A percentile compares a stretch with the other conserved stretches of the same genome.
Conservation (phyloP, 495 filamentous ascomycete genomes). For the Lasiosphaeria miniovina region DNA sequence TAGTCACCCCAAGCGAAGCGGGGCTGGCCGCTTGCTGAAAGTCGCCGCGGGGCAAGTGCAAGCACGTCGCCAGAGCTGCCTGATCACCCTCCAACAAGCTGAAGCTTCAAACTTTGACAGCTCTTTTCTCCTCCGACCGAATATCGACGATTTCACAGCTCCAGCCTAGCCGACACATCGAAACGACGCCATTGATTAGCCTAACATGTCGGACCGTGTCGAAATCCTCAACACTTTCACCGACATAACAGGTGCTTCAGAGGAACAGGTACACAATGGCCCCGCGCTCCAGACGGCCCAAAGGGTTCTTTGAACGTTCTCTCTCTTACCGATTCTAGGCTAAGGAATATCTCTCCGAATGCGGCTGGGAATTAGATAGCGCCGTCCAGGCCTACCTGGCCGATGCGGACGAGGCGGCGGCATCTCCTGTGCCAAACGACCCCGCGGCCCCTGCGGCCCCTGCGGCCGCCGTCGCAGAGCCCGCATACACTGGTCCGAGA, state of each 20-base stretch:
- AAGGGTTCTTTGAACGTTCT: no score
- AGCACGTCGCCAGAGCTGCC: conserved; percentile 23
- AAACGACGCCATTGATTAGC: not conserved
- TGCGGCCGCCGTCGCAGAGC: conserved; percentile 24
- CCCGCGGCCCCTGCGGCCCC: conserved; percentile 14
- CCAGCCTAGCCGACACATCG: not conserved
- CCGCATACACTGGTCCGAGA: conserved; percentile 51
- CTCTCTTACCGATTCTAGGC: no score
- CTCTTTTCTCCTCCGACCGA: not conserved
- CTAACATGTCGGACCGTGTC: conserved; percentile 58
- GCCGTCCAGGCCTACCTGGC: no score
- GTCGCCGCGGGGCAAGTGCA: conserved; percentile 6
- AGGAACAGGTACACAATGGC: conserved; percentile 56
- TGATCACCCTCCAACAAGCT: conserved; percentile 10
- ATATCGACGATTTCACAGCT: not conserved
- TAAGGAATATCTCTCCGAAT: no score
- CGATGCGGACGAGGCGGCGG: no score
- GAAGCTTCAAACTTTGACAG: conserved; percentile 2
- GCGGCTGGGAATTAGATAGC: no score
- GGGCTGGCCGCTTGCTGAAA: conserved; percentile 9
- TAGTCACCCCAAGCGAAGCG: conserved; percentile 8
- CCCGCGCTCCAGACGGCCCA: no score
- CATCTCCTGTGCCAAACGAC: not conserved
- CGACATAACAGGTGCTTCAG: conserved; percentile 61
- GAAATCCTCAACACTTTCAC: conserved; percentile 70